Conservation (phyloP, 257 asterid genomes). For the Przewalskia tangutica region DNA sequence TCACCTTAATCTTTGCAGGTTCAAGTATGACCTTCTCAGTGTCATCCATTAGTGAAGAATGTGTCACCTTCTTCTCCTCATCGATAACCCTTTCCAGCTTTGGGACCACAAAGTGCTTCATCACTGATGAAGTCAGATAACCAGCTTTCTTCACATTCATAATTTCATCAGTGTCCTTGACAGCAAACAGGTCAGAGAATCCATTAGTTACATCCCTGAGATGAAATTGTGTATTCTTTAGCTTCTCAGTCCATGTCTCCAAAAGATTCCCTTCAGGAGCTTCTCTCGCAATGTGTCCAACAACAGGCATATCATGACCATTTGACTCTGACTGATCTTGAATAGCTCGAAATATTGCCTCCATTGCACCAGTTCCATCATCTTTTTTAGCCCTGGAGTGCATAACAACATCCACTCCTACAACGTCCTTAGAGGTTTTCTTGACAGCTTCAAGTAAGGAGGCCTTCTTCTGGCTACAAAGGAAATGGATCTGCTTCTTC, state of each 20-base stretch:
- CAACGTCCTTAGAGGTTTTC: slow-evolving; percentile 12
- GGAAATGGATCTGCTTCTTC: slow-evolving; percentile 23
- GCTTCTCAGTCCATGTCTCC: slow-evolving; percentile 18
- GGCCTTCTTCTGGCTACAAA: slow-evolving; percentile 25
- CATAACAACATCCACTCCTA: slow-evolving; percentile 21
- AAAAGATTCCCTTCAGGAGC: slow-evolving; percentile 24
- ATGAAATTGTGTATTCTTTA: slow-evolving; percentile 15
- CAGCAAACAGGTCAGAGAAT: slow-evolving; percentile 22
- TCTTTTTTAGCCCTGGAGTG: slow-evolving; percentile 15
- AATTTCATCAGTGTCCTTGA: slow-evolving; percentile 18
- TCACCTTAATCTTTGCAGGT: slow-evolving; percentile 27
- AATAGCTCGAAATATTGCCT: slow-evolving; percentile 12
- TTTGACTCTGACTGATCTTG: slow-evolving; percentile 10
- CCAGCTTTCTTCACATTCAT: slow-evolving; percentile 27
- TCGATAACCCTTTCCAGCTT: slow-evolving; percentile 23
- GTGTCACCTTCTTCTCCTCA: slow-evolving; percentile 23
- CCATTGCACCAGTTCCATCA: slow-evolving; percentile 17
- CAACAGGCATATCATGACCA: slow-evolving; percentile 10
- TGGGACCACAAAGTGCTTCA: slow-evolving; percentile 27
- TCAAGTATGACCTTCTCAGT: slow-evolving; percentile 24
- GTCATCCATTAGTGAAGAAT: slow-evolving; percentile 26
- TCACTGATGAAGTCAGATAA: slow-evolving; percentile 19
- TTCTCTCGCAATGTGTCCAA: slow-evolving; percentile 20
- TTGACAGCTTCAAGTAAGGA: slow-evolving; percentile 18
- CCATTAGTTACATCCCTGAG: slow-evolving; percentile 17